A percentile compares a stretch with the other conserved stretches of the same genome.
Conservation (phyloP, 495 filamentous ascomycete species). For the Tuber aestivum region DNA sequence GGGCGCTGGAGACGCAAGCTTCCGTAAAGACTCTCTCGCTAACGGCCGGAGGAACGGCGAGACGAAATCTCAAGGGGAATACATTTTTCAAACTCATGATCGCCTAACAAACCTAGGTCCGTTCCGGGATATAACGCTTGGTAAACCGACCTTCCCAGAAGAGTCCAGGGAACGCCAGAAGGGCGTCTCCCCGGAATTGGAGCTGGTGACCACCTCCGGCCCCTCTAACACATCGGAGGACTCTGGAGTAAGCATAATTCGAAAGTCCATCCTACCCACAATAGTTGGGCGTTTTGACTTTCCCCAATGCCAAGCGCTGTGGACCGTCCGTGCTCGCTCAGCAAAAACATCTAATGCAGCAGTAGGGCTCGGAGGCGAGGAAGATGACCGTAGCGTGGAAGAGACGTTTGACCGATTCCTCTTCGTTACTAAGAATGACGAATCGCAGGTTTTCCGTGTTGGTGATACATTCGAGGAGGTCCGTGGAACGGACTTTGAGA, state of each 20-base stretch:
- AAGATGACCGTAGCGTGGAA: conserved; percentile 41
- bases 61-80: conserved; percentile 49
- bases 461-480: conserved; percentile 59
- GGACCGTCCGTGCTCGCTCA: conserved; percentile 46
- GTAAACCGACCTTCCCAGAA: conserved; percentile 48
- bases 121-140: conserved; percentile 63
- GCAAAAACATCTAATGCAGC: conserved; percentile 23
- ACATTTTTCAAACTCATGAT: conserved; percentile 72
- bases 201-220: conserved; percentile 68
- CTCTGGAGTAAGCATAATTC: conserved; percentile 67
- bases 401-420: conserved; percentile 63
- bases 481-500: conserved; percentile 75
- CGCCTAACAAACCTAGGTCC: conserved; percentile 68
- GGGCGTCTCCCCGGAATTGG: conserved; percentile 54
- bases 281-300: conserved; percentile 58
- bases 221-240: conserved; percentile 51
- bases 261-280: conserved; percentile 64
- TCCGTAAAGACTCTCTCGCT: conserved; percentile 40
- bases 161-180: conserved; percentile 48
- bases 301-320: conserved; percentile 51
- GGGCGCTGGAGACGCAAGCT: conserved; percentile 65
- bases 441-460: conserved; percentile 42
- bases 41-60: conserved; percentile 16
- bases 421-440: conserved; percentile 58
- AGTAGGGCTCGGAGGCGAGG: conserved; percentile 27